Conservation (phyloP, 108 stramenopile species). For the Skeletonema potamos region DNA sequence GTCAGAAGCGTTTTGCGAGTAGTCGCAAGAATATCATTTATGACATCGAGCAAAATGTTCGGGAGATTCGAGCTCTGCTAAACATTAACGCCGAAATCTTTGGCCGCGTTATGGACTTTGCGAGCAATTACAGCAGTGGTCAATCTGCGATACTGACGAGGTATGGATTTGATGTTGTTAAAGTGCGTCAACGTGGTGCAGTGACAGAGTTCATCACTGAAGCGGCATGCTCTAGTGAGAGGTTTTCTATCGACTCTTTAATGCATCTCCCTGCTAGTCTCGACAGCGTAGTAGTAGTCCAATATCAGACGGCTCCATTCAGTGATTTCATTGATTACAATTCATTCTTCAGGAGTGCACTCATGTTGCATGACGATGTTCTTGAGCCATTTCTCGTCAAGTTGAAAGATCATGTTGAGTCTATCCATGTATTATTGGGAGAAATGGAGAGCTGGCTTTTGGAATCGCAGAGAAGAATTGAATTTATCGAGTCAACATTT, state of each 20-base stretch:
- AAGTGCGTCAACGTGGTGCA: neutral
- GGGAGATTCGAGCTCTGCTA: slow-evolving; percentile 30
- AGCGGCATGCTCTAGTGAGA: slow-evolving; percentile 1
- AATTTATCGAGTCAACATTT: slow-evolving; percentile 11
- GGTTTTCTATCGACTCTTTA: neutral
- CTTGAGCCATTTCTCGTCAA: slow-evolving; percentile 34
- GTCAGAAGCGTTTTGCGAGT: neutral
- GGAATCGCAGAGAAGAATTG: slow-evolving; percentile 7
- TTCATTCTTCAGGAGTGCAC: slow-evolving; percentile 17
- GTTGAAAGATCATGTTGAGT: slow-evolving; percentile 36
- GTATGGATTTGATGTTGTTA: slow-evolving; percentile 2
- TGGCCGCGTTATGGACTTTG: slow-evolving; percentile 21
- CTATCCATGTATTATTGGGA: slow-evolving; percentile 44
- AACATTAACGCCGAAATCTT: slow-evolving; percentile 31
- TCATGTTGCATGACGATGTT: slow-evolving; percentile 33
- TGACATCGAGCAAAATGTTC: slow-evolving; percentile 21
- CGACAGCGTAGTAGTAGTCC: neutral
- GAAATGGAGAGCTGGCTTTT: slow-evolving; percentile 44
- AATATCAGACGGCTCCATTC: neutral
- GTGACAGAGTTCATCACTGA: neutral
- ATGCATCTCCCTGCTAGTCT: slow-evolving; percentile 6
- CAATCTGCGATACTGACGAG: neutral
- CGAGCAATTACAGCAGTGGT: neutral
- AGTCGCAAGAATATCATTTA: neutral
- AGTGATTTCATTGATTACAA: slow-evolving; percentile 30